phyloP scores from a whole-genome alignment of 768 basidiomycete genomes.

The Termitomyces sp. region DNA sequence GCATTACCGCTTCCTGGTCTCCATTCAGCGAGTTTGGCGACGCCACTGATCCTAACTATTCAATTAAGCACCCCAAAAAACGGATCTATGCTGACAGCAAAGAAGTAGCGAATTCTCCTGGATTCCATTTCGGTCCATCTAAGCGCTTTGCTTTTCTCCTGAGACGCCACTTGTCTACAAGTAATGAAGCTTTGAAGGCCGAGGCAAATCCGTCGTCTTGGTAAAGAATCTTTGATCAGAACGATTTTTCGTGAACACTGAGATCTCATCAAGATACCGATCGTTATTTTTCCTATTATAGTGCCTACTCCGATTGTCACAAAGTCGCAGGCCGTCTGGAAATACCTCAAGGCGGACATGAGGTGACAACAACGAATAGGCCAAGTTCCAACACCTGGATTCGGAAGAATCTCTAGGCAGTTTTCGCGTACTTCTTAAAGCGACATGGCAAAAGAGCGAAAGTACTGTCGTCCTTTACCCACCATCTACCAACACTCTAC shows the following conservation, averaged over 20 bases:
- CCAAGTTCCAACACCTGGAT: constrained; percentile 20
- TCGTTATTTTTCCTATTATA: constrained; percentile 9
- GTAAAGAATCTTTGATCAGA: neutral
- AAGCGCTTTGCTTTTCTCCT: neutral
- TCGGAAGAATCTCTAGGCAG: constrained; percentile 15
- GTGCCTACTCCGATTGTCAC: constrained; percentile 8
- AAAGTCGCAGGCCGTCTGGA: constrained; percentile 4
- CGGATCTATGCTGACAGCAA: neutral
- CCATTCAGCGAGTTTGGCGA: neutral
- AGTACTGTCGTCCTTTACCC: constrained; percentile 4
- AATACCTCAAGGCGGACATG: constrained; percentile 23
- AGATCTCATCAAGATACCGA: constrained; percentile 16
- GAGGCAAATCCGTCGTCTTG: neutral
- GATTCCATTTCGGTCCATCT: neutral
- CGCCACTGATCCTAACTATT: neutral
- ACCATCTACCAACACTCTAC: neutral
- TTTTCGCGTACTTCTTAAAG: constrained; percentile 17
- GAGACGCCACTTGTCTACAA: neutral
- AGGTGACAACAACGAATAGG: constrained; percentile 28
- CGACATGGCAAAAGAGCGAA: constrained; percentile 10
- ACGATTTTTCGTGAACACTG: neutral
- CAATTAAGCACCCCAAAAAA: neutral
- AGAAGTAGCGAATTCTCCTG: neutral
- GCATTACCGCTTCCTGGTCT: neutral
- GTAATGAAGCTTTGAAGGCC: neutral